Conservation (phyloP, 2,329 filamentous ascomycete genomes). For the Aschersonia sp. region DNA sequence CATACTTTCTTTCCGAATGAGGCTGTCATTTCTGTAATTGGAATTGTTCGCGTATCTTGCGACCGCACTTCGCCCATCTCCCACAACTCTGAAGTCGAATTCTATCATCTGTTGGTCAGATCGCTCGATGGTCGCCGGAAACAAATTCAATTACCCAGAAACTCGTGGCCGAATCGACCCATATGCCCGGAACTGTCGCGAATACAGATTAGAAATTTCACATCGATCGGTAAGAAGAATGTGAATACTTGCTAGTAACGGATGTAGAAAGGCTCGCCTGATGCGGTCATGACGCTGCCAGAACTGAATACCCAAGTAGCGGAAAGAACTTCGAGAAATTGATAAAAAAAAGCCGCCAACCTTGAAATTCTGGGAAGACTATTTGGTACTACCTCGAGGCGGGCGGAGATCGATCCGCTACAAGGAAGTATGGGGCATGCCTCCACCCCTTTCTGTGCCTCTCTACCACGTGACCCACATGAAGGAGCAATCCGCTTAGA, state of each 20-base stretch:
- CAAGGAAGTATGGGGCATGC: neutral
- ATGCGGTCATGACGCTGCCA: slow-evolving; percentile 37
- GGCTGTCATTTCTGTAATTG: slow-evolving; percentile 95
- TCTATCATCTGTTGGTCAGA: slow-evolving; percentile 39
- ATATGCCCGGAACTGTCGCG: slow-evolving; percentile 76
- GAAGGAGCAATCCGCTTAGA: neutral
- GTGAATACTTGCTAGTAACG: slow-evolving; percentile 74
- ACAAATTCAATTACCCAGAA: slow-evolving; percentile 50
- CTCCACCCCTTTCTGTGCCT: neutral
- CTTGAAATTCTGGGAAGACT: no score
- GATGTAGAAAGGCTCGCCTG: slow-evolving; percentile 80
- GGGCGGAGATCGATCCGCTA: no score
- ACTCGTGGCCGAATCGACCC: slow-evolving; percentile 95
- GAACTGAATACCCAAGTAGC: neutral
- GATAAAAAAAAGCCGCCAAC: no score
- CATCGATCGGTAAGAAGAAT: neutral
- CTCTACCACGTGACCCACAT: neutral
- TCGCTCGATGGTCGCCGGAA: neutral
- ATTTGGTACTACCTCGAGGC: no score
- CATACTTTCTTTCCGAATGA: slow-evolving; percentile 97
- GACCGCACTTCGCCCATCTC: slow-evolving; percentile 83
- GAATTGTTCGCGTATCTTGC: slow-evolving; percentile 98
- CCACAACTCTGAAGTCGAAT: slow-evolving; percentile 88
- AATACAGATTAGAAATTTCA: neutral
- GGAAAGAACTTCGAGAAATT: no score